Percentiles rank a stretch among this genome's conserved stretches.
These are phyloP conservation scores for Aaosphaeria arxii DNA, from an alignment of 2,329 filamentous ascomycete genomes.

Conservation along the genomic window DNA sequence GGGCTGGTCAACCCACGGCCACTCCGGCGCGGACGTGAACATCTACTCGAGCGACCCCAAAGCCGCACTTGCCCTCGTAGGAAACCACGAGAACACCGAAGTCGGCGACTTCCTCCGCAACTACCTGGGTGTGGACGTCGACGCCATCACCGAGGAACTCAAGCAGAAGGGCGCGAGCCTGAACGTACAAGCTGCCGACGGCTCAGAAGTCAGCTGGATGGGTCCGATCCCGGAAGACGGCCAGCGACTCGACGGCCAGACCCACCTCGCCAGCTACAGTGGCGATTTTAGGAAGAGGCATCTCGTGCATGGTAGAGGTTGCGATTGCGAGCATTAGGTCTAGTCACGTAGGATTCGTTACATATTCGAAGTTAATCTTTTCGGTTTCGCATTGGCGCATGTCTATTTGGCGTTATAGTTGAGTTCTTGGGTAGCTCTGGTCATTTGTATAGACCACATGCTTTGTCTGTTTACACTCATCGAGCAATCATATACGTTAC, in stretches of 20 bases:
- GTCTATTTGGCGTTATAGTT: too few relatives aligned
- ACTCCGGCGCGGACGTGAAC: conserved; percentile 88
- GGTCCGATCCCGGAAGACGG: conserved; percentile 40
- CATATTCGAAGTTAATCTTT: too few relatives aligned
- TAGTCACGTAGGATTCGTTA: neutral
- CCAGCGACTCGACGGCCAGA: conserved; percentile 45
- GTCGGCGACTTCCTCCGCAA: conserved; percentile 76
- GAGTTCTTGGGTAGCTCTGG: too few relatives aligned
- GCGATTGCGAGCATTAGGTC: conserved; percentile 28
- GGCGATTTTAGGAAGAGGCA: conserved; percentile 36
- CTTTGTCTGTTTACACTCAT: too few relatives aligned
- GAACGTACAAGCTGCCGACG: conserved; percentile 24
- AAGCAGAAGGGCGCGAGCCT: conserved; percentile 50
- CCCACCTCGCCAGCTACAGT: conserved; percentile 39
- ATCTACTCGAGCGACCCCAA: conserved; percentile 79
- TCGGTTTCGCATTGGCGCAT: too few relatives aligned
- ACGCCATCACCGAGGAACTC: conserved; percentile 73
- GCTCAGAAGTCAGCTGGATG: conserved; percentile 40
- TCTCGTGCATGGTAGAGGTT: conserved; percentile 21
- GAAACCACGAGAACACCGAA: conserved; percentile 95
- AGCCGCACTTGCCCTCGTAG: conserved; percentile 61
- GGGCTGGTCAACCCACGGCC: conserved; percentile 92
- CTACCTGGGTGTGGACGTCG: conserved; percentile 78
- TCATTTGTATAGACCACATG: too few relatives aligned
- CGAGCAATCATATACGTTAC: too few relatives aligned